Evolutionary conservation across 306 rosid species (phyloP).

Genomic region (Dryas alaskensis): DNA sequence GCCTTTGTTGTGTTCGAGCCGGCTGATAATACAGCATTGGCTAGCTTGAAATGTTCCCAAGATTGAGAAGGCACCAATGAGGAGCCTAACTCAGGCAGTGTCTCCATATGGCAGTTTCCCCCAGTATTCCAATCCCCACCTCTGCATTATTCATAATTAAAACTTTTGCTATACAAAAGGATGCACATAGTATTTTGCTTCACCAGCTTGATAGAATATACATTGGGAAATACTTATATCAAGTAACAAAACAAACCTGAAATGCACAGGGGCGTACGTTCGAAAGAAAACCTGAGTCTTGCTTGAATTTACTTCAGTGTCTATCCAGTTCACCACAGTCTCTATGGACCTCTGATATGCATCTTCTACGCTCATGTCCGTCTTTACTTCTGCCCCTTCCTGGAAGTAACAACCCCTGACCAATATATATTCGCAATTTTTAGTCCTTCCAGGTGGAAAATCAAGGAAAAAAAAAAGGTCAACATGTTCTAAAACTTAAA

Average conservation of each 20-base stretch:
- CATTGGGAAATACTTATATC: background rate
- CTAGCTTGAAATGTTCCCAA: constrained; percentile 60
- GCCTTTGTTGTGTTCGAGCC: constrained; percentile 22
- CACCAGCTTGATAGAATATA: background rate
- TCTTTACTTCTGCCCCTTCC: constrained; percentile 57
- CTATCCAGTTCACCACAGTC: constrained; percentile 66
- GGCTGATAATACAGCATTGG: constrained; percentile 44
- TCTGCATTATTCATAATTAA: constrained; percentile 38
- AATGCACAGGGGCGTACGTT: constrained; percentile 85
- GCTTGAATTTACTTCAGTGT: constrained; percentile 43
- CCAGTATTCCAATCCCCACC: constrained; percentile 84
- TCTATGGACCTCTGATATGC: constrained; percentile 61
- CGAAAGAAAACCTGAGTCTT: constrained; percentile 77
- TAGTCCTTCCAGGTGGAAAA: constrained; percentile 1
- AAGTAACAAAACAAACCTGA: constrained; percentile 52
- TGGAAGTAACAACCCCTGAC: constrained; percentile 88
- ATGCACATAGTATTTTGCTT: background rate
- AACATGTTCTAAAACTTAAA: background rate
- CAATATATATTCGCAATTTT: background rate
- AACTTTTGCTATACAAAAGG: background rate
- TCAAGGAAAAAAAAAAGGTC: background rate
- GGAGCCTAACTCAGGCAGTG: constrained; percentile 71
- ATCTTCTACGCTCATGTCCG: constrained; percentile 65
- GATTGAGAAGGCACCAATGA: constrained; percentile 50
- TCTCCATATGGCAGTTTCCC: constrained; percentile 81